These are phyloP conservation scores for Leptographium wingfieldii DNA, from an alignment of 2,329 filamentous ascomycete genomes.

Conservation along the genomic window DNA sequence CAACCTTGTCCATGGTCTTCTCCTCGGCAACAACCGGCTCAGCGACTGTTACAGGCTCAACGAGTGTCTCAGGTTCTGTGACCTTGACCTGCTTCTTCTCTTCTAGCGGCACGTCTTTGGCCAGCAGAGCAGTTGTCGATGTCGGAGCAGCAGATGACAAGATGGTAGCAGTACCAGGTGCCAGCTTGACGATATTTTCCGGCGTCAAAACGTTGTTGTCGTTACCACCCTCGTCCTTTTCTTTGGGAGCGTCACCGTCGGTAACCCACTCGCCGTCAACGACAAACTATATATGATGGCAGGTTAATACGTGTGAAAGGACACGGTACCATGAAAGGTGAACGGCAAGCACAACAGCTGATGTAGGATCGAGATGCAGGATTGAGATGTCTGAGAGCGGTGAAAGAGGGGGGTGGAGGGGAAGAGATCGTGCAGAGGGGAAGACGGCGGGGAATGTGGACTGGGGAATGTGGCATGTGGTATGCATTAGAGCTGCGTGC, in stretches of 20 bases:
- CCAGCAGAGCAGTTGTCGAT: constrained; percentile 56
- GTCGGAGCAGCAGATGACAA: constrained; percentile 56
- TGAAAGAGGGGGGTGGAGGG: not conserved
- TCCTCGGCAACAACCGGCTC: not conserved
- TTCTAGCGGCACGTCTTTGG: constrained; percentile 17
- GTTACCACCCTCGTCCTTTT: constrained; percentile 72
- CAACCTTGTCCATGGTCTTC: not conserved
- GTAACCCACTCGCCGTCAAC: constrained; percentile 85
- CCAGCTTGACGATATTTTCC: constrained; percentile 47
- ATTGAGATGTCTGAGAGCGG: not conserved
- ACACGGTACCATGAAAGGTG: no score
- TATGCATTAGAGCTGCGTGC: not conserved
- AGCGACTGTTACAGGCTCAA: not conserved
- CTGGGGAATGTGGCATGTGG: not conserved
- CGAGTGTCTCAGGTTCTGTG: not conserved
- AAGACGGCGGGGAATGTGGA: not conserved
- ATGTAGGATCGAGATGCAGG: no score
- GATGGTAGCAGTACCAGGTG: constrained; percentile 34
- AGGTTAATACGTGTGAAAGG: no score
- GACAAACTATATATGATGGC: constrained; percentile 54
- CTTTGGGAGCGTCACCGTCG: constrained; percentile 68
- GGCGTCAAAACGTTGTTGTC: constrained; percentile 84
- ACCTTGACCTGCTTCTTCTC: not conserved
- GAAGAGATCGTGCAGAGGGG: not conserved
- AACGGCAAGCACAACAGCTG: no score